Evolutionary conservation across 2,329 filamentous ascomycete species (phyloP), one percentile per base, ranked within the genome.

Genomic region (Alternaria sp.): DNA sequence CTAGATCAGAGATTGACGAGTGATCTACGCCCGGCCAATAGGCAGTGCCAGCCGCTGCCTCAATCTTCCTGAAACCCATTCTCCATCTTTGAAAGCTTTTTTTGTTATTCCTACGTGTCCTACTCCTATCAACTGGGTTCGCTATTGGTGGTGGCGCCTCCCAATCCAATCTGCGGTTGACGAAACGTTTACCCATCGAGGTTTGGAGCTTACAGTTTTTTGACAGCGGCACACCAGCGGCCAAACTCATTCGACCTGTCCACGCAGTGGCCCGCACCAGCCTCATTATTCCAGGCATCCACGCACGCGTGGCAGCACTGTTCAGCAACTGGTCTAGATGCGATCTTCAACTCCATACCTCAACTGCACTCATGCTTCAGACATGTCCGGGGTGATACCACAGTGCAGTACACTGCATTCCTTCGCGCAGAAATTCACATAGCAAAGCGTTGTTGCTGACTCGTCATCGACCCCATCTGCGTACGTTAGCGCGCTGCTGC

Each of bases 1-100:
- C 62, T 51, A 68, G 69, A 70, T 73, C 70, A 76, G 74, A 77
- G 74, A 77, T 78, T 77, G 69, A 75, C 74, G 74, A 77, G 68
- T 67, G 62, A 68, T 70, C 67, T 61, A 59, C 72, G 53, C 71
- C 63, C 59, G 66, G 60, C 70, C 74, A 77, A 76, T 77, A 59
- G 60, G 60, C 56, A 18, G 59, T 36, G 57, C 56, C 54, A 60
- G 51, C 53, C 32, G 62, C 66, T 40, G 54, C 56, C 52, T 59
- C 64, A 62, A 58, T 63, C 66, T 57, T 65, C 59, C 54, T 67
- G 67, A 74, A 70, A 69, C 74, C 69, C 69, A 63, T 69, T 67
- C 65, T 62, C 60, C 57, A 56, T 63, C 56, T 53, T 51, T n/a
- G 28, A 63, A 58, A 52, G 51, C 51, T 56, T 40, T 51, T 53